phyloP scores from a whole-genome alignment of 2,329 filamentous ascomycete species.

The Lachnum nothofagi region DNA sequence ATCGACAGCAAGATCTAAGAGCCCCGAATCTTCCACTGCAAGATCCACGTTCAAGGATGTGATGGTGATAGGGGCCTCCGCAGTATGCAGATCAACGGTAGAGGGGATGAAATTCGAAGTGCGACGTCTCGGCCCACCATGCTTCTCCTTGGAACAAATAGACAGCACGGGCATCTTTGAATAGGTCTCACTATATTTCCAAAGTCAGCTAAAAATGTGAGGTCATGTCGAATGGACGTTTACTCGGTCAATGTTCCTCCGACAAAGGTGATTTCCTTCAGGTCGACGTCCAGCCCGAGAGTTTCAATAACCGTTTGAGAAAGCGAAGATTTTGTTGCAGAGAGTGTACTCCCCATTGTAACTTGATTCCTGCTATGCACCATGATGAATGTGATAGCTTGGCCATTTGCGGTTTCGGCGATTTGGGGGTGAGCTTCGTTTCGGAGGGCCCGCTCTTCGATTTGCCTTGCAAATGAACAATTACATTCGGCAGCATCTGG shows the following conservation, averaged over 20 bases:
- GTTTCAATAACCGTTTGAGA: neutral
- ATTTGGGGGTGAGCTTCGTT: neutral
- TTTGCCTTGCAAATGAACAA: constrained; percentile 1
- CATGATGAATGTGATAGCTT: neutral
- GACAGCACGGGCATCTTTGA: neutral
- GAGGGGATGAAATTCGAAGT: neutral
- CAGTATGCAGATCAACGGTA: constrained; percentile 5
- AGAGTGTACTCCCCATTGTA: neutral
- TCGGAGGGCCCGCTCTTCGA: neutral
- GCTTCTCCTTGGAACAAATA: neutral
- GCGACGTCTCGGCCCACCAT: neutral
- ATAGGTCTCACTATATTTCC: too few relatives aligned
- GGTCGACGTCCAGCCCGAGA: neutral
- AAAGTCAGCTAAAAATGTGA: too few relatives aligned
- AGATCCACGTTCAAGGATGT: constrained; percentile 4
- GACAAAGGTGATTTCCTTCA: neutral
- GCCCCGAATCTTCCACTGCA: constrained; percentile 1
- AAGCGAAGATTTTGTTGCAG: neutral
- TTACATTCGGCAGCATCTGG: neutral
- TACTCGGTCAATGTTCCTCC: neutral
- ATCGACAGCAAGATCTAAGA: constrained; percentile 3
- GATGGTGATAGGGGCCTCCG: constrained; percentile 6
- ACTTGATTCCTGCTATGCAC: constrained; percentile 2
- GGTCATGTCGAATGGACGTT: too few relatives aligned
- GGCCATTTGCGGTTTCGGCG: neutral